A percentile compares a stretch with the other conserved stretches of the same genome.
Evolutionary conservation across 1,139 yeast species (phyloP).

Genomic region (Kodamaea plutei): DNA sequence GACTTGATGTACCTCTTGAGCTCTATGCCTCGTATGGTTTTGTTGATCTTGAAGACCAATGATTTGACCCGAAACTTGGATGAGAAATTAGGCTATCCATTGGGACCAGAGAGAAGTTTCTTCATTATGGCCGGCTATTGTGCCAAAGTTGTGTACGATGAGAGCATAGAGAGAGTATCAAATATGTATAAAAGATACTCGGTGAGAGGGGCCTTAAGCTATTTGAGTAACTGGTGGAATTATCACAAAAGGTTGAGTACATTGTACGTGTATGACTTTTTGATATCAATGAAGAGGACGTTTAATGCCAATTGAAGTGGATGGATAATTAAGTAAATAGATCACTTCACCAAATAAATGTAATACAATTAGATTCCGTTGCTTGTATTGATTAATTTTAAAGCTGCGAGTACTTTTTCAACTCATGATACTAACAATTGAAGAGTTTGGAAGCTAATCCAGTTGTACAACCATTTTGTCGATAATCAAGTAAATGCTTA

Average conservation of each 20-base stretch:
- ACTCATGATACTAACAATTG: too few species aligned
- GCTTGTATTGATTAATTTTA: too few species aligned
- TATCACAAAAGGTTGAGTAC: slow-evolving; percentile 53
- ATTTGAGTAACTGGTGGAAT: slow-evolving; percentile 30
- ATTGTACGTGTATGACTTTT: slow-evolving; percentile 52
- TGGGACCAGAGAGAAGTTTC: slow-evolving; percentile 87
- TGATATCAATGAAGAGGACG: neutral
- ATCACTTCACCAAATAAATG: too few species aligned
- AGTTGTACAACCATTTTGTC: too few species aligned
- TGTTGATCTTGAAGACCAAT: slow-evolving; percentile 86
- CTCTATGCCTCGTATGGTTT: slow-evolving; percentile 77
- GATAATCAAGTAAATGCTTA: too few species aligned
- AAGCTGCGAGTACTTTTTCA: too few species aligned
- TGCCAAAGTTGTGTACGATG: slow-evolving; percentile 72
- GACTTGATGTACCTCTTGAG: slow-evolving; percentile 79
- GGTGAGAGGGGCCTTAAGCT: slow-evolving; percentile 31
- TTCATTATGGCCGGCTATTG: slow-evolving; percentile 88
- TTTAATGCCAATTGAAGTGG: too few species aligned
- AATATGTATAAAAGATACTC: slow-evolving; percentile 33
- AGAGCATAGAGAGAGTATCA: slow-evolving; percentile 45
- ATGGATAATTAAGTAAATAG: too few species aligned
- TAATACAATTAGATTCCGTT: too few species aligned
- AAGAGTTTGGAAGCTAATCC: too few species aligned
- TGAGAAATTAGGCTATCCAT: slow-evolving; percentile 73
- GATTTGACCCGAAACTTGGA: slow-evolving; percentile 88